Evolutionary conservation across 2,329 filamentous ascomycete genomes (phyloP).

Genomic region (Hypomyces perniciosus): DNA sequence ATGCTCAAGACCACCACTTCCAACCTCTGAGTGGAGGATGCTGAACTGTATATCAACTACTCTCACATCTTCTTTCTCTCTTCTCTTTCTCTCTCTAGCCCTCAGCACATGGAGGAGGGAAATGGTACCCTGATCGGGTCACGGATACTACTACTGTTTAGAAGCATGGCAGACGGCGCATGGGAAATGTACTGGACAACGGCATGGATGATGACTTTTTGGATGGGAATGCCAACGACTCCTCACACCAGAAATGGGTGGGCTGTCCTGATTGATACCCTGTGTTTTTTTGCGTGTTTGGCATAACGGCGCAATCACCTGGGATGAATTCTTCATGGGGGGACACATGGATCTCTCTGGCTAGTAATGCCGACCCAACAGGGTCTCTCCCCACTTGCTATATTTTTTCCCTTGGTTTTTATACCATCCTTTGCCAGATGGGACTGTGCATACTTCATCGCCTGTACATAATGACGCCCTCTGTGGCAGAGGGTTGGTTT

Average conservation of each 20-base stretch:
- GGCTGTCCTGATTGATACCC: conserved; percentile 19
- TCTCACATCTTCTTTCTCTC: neutral
- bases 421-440: neutral
- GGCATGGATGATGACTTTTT: conserved; percentile 4
- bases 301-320: conserved; percentile 8
- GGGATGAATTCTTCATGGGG: neutral
- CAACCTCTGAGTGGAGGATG: conserved; percentile 14
- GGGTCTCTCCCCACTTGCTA: neutral
- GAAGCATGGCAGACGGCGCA: conserved; percentile 26
- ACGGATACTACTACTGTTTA: conserved; percentile 3
- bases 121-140: neutral
- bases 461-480: neutral
- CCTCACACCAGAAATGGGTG: conserved; percentile 3
- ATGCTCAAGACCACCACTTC: conserved; percentile 29
- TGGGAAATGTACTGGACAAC: conserved; percentile 20
- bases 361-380: neutral
- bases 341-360: no score
- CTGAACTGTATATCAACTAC: neutral
- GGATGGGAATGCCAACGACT: conserved; percentile 12
- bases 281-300: conserved; percentile 13
- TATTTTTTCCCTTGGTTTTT: neutral
- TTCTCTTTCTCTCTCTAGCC: neutral
- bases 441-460: no score
- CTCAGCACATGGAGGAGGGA: neutral
- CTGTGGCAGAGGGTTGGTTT: neutral